Base-by-base conservation (phyloP, 352 stramenopile genomes). In the Blastocystis sp. region DNA sequence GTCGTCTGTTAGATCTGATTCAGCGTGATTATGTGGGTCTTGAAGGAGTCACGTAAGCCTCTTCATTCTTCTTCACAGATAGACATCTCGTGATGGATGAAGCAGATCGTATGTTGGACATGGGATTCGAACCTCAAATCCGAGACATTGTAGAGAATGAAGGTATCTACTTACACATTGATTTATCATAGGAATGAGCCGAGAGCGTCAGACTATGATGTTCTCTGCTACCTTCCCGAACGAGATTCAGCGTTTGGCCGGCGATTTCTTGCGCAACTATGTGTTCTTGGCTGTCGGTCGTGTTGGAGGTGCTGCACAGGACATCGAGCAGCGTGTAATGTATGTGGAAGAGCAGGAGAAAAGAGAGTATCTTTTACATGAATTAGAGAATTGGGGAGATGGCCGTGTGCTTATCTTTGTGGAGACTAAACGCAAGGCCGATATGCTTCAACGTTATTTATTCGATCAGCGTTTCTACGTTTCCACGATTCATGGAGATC, bases 61-160 rank as follows among this genome's bases (percentile, higher is more conserved):
- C 30, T 15, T 7, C 51, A 37, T 19, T 79, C 19, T 33, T 9
- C 4, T 89, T n/a, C 15, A 75, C 27, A 27, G 9, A 11, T 44
- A 89, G 78, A 11, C 48, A 98, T 91, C 90, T 99, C 42, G 95
- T 98, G 79, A 92, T 99, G n/a, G 97, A 99, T 91, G 97, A 99
- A 91, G 96, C 96, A 73, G 97, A 99, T 92, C 94, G 96, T 90
- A 99, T 99, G 97, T 93, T 99, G 35, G 97, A 99, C 90, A 99
- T 99, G 97, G 97, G 97, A 91, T 99, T 99, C 90, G 96, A 99
- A 91, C 96, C 96, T 27, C 95, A 99, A 92, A 99, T 99, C 91
- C 94, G 96, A 89, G 93, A 95, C 54, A 99, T 99, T 90, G 96
- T 99, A 19, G 95, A 99, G 92, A 94, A 98, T 91, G 94, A 98